Base-by-base conservation (phyloP, 176 grass and related monocot genomes). In the Avena sativa region DNA sequence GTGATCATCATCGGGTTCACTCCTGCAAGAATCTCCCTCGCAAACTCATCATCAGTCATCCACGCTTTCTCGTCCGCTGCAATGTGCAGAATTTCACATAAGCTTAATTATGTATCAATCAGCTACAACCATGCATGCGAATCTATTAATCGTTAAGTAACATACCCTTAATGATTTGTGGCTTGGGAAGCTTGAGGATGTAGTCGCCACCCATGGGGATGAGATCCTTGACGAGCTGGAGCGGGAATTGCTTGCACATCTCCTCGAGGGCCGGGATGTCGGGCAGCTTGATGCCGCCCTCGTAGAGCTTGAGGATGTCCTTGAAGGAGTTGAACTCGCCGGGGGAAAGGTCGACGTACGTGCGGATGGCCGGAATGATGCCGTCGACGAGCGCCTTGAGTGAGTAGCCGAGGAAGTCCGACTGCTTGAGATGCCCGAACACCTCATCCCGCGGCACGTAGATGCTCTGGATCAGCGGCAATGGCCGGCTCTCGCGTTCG, bases 41-140 rank as follows among this genome's bases (percentile, higher is more conserved):
- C 89, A 49, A 93, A 93, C 82, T 93, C 92, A 23, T 93, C 89
- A n/a, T 93, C 92, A 2, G 73, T 80, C 66, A 63, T 86, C 92
- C 92, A 93, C 3, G 86, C 92, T 51, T 44, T 55, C 51, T 86
- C 79, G 79, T 93, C 83, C 49, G 81, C 36, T 70, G 66, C 66
- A 6, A 70, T 7, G 40, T 43, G 40, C 40, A 43, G 5, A 43
- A 43, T 43, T 43, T 43, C 0, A 43, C 40, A 43, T 43, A 43
- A 43, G 40, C 5, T 40, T 32, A 32, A 32, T 34, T 43, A 6
- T 43, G 40, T 43, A 43, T 43, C 40, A 43, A 43, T 43, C 6
- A 43, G 40, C 1, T 43, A 43, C 40, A 43, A 43, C 5, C 6
- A 43, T 7, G 6, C 0, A 43, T 43, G 40, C 8, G 40, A 43